Percentiles rank a stretch among this genome's conserved stretches.
Evolutionary conservation across 2,329 filamentous ascomycete species (phyloP).

Genomic region (Botrytis fragariae): DNA sequence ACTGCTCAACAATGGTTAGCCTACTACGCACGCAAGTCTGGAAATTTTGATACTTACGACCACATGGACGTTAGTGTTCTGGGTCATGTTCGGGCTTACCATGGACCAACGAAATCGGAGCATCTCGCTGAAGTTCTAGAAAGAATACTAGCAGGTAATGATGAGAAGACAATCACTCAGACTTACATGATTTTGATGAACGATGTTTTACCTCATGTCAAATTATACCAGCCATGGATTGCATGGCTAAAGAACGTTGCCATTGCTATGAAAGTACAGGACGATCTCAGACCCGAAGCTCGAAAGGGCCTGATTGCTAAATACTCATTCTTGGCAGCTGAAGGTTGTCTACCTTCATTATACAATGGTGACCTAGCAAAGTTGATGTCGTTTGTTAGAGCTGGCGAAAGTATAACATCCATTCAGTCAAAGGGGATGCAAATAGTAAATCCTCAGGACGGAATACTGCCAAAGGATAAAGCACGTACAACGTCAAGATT

Average conservation of each 20-base stretch:
- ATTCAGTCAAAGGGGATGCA: neutral
- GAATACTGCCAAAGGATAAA: neutral
- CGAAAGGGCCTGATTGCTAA: neutral
- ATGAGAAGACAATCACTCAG: neutral
- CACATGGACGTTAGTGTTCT: constrained; percentile 2
- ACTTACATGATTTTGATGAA: neutral
- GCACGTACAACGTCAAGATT: constrained; percentile 6
- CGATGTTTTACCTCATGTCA: neutral
- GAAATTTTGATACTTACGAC: neutral
- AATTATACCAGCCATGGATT: neutral
- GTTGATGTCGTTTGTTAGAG: neutral
- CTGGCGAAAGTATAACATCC: neutral
- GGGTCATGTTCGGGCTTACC: neutral
- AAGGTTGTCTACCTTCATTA: constrained; percentile 8
- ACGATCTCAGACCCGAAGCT: neutral
- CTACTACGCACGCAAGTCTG: neutral
- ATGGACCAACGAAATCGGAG: neutral
- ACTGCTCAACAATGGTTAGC: neutral
- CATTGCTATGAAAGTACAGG: neutral
- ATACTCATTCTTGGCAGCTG: neutral
- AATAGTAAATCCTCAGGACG: neutral
- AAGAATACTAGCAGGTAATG: neutral
- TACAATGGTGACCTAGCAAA: constrained; percentile 1
- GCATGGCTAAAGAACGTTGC: constrained; percentile 13
- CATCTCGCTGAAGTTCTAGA: neutral